phyloP scores from a whole-genome alignment of 75 land plant genomes.

The Cupressus sempervirens region DNA sequence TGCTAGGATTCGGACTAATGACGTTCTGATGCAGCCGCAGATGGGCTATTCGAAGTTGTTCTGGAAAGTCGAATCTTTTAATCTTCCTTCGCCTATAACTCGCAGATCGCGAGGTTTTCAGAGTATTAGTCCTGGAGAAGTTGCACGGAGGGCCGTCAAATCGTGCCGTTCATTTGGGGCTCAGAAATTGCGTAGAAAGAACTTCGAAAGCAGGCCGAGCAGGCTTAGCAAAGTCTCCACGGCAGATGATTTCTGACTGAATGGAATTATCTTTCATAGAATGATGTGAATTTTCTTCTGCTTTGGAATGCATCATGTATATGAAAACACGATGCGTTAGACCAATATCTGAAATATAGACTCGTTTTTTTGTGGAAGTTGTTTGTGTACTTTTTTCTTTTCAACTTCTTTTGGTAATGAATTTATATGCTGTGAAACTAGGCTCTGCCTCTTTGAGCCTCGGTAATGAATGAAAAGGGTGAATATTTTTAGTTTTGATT shows the following conservation, averaged over 20 bases:
- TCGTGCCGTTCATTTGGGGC: background rate
- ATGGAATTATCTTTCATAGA: too few relatives aligned
- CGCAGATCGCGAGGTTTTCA: background rate
- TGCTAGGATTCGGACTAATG: background rate
- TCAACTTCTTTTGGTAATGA: too few relatives aligned
- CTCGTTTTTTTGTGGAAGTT: too few relatives aligned
- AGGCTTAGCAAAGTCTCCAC: constrained; percentile 2
- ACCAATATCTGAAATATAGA: too few relatives aligned
- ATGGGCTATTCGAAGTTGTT: background rate
- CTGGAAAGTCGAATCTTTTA: background rate
- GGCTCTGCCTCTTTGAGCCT: too few relatives aligned
- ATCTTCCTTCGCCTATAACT: background rate
- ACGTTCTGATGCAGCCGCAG: background rate
- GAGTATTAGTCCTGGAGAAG: background rate
- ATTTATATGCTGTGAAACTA: too few relatives aligned
- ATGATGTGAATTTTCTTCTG: too few relatives aligned
- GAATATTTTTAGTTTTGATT: too few relatives aligned
- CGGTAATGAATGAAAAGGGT: too few relatives aligned
- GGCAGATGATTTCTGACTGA: background rate
- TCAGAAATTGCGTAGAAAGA: background rate
- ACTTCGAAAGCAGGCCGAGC: background rate
- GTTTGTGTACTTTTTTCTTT: too few relatives aligned
- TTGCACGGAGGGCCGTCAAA: background rate
- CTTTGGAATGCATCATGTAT: too few relatives aligned
- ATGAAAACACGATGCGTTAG: too few relatives aligned